These are phyloP conservation scores for Coleophoma cylindrospora DNA, from an alignment of 2,329 filamentous ascomycete species.

Conservation along the genomic window DNA sequence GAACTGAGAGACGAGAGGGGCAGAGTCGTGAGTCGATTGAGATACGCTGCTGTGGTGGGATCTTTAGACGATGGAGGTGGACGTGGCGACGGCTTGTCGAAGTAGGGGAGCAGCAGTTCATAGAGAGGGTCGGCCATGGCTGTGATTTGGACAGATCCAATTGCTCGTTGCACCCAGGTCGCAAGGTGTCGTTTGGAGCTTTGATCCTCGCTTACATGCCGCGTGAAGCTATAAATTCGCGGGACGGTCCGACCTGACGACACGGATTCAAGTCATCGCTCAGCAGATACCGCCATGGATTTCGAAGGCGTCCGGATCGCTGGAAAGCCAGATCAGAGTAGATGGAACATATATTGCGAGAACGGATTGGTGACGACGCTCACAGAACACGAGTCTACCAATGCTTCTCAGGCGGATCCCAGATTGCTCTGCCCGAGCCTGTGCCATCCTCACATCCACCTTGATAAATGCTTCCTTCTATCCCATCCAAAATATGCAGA, in stretches of 20 bases:
- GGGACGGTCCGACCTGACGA: not conserved
- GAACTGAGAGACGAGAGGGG: conserved; percentile 67
- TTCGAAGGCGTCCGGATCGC: conserved; percentile 24
- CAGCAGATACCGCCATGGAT: not conserved
- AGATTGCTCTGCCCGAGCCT: conserved; percentile 47
- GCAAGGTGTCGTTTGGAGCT: not conserved
- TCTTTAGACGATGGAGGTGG: conserved; percentile 37
- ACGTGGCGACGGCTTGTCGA: conserved; percentile 39
- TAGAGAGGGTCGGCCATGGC: conserved; percentile 68
- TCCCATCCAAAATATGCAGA: conserved; percentile 54
- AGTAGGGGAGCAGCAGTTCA: conserved; percentile 64
- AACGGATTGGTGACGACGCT: conserved; percentile 23
- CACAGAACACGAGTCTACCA: conserved; percentile 17
- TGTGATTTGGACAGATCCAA: conserved; percentile 2
- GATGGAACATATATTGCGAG: conserved; percentile 28
- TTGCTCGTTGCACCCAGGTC: not conserved
- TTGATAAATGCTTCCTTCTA: conserved; percentile 62
- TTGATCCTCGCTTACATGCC: not conserved
- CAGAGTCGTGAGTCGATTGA: conserved; percentile 72
- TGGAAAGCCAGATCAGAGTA: conserved; percentile 18
- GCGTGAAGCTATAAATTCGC: not conserved
- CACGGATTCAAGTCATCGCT: not conserved
- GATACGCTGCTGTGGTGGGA: conserved; percentile 60
- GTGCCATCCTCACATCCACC: conserved; percentile 69
- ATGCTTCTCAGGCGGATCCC: not conserved